Conservation (phyloP, 2,329 filamentous ascomycete species). For the Talaromyces sp. region DNA sequence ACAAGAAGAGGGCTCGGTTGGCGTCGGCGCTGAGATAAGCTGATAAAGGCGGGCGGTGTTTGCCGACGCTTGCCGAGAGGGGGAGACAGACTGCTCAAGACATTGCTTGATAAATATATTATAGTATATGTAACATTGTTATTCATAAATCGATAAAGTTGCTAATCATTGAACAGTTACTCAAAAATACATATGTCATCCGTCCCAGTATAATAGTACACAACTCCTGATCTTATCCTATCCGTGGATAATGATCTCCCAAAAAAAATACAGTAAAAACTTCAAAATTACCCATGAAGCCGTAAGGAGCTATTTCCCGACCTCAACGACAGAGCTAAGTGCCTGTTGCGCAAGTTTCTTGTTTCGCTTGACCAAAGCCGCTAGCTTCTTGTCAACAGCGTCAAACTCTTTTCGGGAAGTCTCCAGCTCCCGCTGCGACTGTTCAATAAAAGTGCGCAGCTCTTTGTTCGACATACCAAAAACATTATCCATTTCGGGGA, state of each 20-base stretch:
- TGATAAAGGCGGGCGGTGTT: conserved; percentile 1
- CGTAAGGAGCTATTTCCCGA: conserved; percentile 13
- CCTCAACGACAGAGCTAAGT: conserved; percentile 28
- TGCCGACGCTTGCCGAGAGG: conserved; percentile 5
- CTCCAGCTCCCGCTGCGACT: conserved; percentile 64
- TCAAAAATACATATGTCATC: background rate
- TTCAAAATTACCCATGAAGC: background rate
- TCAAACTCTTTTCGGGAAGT: conserved; percentile 66
- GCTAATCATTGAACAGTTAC: background rate
- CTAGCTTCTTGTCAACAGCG: conserved; percentile 42
- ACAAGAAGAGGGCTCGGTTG: conserved; percentile 25
- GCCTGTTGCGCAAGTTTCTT: conserved; percentile 44
- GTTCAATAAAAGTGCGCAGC: conserved; percentile 37
- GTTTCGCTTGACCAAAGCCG: conserved; percentile 40
- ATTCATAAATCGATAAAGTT: background rate
- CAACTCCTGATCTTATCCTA: background rate
- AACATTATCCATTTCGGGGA: conserved; percentile 38
- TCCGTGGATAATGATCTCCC: background rate
- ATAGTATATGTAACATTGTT: background rate
- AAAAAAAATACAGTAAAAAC: background rate
- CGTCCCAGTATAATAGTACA: background rate
- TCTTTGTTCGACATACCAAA: conserved; percentile 42
- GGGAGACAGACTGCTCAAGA: background rate
- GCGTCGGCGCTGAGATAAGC: conserved; percentile 18
- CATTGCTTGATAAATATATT: too few species aligned